phyloP scores from a whole-genome alignment of 202 grass and related monocot species.

The Elaeis oleifera region DNA sequence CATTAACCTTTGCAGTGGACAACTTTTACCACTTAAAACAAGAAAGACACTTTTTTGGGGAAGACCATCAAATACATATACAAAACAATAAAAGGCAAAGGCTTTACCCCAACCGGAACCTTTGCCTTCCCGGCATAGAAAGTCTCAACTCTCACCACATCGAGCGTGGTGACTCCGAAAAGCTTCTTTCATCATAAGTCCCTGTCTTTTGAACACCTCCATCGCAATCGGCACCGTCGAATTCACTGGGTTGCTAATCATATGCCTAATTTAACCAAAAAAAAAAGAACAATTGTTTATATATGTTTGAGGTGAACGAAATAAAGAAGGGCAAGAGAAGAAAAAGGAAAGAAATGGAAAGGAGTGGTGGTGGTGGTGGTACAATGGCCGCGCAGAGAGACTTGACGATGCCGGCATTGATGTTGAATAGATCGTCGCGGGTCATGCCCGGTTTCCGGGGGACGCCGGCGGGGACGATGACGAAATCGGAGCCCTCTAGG shows the following conservation, averaged over 20 bases:
- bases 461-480: no score
- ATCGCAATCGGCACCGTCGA: slow-evolving; percentile 86
- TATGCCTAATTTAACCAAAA: slow-evolving; percentile 38
- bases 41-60: no score
- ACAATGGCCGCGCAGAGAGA: no score
- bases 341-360: no score
- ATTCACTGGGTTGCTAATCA: slow-evolving; percentile 96
- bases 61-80: no score
- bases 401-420: no score
- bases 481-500: no score
- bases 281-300: background rate
- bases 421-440: no score
- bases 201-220: slow-evolving; percentile 91
- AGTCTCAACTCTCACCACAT: slow-evolving; percentile 78
- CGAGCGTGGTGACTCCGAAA: slow-evolving; percentile 91
- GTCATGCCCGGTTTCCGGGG: no score
- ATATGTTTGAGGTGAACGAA: background rate
- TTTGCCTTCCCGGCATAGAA: slow-evolving; percentile 82
- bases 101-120: slow-evolving; percentile 64
- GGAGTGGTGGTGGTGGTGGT: no score
- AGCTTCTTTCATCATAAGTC: slow-evolving; percentile 77
- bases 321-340: background rate
- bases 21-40: no score
- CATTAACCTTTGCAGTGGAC: slow-evolving; percentile 11
- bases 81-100: background rate